Percentiles rank a stretch among this genome's conserved stretches.
These are phyloP conservation scores for Hanseniaspora jakobsenii DNA, from an alignment of 805 yeast species.

Conservation along the genomic window DNA sequence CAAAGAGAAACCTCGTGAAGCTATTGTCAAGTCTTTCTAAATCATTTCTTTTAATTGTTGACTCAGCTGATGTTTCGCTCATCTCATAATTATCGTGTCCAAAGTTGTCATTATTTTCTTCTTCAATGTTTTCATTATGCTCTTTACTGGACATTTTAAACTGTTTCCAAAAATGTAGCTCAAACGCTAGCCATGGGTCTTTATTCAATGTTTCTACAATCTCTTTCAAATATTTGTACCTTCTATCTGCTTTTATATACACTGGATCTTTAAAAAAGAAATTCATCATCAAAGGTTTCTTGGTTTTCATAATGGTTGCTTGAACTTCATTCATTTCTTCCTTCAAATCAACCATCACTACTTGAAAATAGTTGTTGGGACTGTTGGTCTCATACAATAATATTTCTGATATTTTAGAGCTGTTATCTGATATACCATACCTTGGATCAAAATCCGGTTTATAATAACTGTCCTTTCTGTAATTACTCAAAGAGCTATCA, in stretches of 20 bases:
- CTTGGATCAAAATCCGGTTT: constrained; percentile 2
- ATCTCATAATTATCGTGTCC: too few relatives aligned
- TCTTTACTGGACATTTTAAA: too few relatives aligned
- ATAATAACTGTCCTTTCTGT: neutral
- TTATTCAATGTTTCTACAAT: constrained; percentile 20
- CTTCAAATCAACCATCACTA: constrained; percentile 2
- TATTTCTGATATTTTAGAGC: neutral
- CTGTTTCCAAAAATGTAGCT: constrained; percentile 15
- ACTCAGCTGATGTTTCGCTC: too few relatives aligned
- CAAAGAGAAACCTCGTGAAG: too few relatives aligned
- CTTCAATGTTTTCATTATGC: neutral
- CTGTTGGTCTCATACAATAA: constrained; percentile 11
- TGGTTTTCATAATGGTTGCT: too few relatives aligned
- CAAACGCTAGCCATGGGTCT: constrained; percentile 20
- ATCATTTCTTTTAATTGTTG: too few relatives aligned
- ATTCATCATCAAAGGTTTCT: too few relatives aligned
- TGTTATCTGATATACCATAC: neutral
- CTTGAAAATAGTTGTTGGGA: neutral
- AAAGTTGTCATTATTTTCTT: neutral
- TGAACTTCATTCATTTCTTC: constrained; percentile 11
- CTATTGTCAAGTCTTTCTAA: too few relatives aligned
- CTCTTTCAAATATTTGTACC: constrained; percentile 22
- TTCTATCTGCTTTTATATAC: constrained; percentile 22
- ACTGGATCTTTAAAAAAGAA: too few relatives aligned
- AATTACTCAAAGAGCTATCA: too few relatives aligned